Evolutionary conservation across 177 flowering plant species (phyloP).

Genomic region (Vitis hybrid): DNA sequence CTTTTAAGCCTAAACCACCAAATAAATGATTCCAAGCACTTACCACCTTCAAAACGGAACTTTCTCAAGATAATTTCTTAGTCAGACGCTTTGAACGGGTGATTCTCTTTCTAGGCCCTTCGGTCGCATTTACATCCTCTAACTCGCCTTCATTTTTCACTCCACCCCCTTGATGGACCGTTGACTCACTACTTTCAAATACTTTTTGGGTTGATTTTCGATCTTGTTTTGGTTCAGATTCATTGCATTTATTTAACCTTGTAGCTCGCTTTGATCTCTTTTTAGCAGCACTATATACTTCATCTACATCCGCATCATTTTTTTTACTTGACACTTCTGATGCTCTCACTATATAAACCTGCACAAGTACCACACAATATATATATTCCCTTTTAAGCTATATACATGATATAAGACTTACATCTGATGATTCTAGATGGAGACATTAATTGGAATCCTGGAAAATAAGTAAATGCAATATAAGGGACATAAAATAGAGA

Average conservation of each 20-base stretch:
- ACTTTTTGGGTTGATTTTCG: background rate
- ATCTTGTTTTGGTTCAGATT: background rate
- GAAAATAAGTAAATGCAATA: too few relatives aligned
- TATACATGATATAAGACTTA: too few relatives aligned
- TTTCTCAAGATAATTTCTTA: too few relatives aligned
- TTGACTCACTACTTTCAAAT: background rate
- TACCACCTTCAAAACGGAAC: too few relatives aligned
- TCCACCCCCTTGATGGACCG: conserved; percentile 4
- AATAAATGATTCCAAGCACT: too few relatives aligned
- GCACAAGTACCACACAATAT: background rate
- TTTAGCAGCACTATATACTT: background rate
- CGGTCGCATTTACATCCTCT: background rate
- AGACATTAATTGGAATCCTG: too few relatives aligned
- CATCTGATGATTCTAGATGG: too few relatives aligned
- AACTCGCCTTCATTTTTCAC: background rate
- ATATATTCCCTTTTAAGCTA: too few relatives aligned
- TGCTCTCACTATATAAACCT: conserved; percentile 41
- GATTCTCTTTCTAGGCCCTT: background rate
- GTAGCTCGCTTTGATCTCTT: background rate
- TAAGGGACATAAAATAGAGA: too few relatives aligned
- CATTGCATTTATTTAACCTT: background rate
- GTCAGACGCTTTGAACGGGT: too few relatives aligned
- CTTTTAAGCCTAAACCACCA: too few relatives aligned
- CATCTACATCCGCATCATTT: background rate
- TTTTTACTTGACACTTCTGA: conserved; percentile 8